Percentiles rank a stretch among this genome's conserved stretches.
phyloP scores from a whole-genome alignment of 441 rosid genomes.

The Eruca vesicaria region DNA sequence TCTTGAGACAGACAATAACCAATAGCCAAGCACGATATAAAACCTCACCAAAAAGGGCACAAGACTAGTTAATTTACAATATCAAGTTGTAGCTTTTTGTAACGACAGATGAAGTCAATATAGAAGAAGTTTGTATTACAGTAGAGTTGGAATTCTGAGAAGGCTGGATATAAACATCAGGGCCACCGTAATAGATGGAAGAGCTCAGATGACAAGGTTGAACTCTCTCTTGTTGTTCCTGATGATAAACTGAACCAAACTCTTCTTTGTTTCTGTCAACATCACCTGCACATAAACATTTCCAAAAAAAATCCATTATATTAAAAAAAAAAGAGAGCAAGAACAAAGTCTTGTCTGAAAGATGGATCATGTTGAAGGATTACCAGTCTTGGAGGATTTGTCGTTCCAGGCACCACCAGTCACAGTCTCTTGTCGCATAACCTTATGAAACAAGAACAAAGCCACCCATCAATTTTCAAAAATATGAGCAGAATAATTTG shows the following conservation, averaged over 20 bases:
- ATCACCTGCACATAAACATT: neutral
- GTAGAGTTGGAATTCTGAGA: slow-evolving; percentile 55
- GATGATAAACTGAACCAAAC: slow-evolving; percentile 45
- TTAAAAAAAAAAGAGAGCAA: neutral
- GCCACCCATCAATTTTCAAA: neutral
- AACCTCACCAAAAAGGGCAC: neutral
- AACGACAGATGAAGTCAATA: too few relatives aligned
- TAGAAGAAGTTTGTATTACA: slow-evolving; percentile 31
- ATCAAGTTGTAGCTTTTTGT: neutral
- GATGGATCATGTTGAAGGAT: neutral
- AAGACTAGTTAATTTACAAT: neutral
- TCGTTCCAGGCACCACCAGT: slow-evolving; percentile 41
- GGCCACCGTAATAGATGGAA: slow-evolving; percentile 94
- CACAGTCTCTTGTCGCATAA: slow-evolving; percentile 40
- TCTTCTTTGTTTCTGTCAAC: slow-evolving; percentile 27
- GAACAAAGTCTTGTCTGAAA: neutral
- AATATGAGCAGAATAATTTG: neutral
- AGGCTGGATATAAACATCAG: slow-evolving; percentile 60
- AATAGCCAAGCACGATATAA: neutral
- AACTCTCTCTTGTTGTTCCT: slow-evolving; percentile 49
- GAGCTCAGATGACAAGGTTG: slow-evolving; percentile 91
- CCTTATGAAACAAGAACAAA: slow-evolving; percentile 43
- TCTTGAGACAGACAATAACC: neutral
- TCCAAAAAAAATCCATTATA: neutral
- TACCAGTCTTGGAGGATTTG: slow-evolving; percentile 39